These are phyloP conservation scores for Chlorella vulgaris DNA, from an alignment of 139 green algal genomes.

Conservation along the genomic window DNA sequence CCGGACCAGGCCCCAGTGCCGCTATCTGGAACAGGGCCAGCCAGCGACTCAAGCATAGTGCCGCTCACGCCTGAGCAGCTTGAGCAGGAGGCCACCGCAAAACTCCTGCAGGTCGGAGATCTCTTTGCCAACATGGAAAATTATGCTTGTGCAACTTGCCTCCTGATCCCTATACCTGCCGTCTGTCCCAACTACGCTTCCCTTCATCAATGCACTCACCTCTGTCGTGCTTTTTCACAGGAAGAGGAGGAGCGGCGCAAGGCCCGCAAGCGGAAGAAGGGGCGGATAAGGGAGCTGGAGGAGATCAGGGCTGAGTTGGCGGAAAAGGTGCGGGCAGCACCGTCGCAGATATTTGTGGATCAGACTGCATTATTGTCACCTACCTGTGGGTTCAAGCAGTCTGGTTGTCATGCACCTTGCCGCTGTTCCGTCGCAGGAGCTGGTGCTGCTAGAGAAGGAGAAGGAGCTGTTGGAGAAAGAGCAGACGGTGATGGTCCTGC, in stretches of 20 bases:
- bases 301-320: conserved; percentile 81
- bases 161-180: no score
- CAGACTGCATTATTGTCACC: no score
- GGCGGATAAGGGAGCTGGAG: conserved; percentile 74
- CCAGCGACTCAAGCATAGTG: neutral
- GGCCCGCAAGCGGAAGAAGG: conserved; percentile 48
- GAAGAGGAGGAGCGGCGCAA: conserved; percentile 64
- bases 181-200: no score
- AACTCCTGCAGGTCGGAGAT: conserved; percentile 30
- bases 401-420: no score
- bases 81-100: conserved; percentile 27
- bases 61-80: conserved; percentile 30
- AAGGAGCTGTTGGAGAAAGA: conserved; percentile 81
- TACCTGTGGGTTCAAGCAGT: no score
- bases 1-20: neutral
- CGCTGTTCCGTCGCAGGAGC: conserved; percentile 76
- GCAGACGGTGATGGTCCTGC: conserved; percentile 78
- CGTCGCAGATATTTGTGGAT: no score
- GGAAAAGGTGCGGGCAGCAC: conserved; percentile 37
- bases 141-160: no score
- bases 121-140: neutral
- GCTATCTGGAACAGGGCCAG: neutral
- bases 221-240: conserved; percentile 22
- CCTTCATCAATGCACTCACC: neutral
- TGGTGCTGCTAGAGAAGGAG: conserved; percentile 81